Evolutionary conservation across 2,329 filamentous ascomycete genomes (phyloP), one percentile per base, ranked within the genome.

Genomic region (Graphium sp.): DNA sequence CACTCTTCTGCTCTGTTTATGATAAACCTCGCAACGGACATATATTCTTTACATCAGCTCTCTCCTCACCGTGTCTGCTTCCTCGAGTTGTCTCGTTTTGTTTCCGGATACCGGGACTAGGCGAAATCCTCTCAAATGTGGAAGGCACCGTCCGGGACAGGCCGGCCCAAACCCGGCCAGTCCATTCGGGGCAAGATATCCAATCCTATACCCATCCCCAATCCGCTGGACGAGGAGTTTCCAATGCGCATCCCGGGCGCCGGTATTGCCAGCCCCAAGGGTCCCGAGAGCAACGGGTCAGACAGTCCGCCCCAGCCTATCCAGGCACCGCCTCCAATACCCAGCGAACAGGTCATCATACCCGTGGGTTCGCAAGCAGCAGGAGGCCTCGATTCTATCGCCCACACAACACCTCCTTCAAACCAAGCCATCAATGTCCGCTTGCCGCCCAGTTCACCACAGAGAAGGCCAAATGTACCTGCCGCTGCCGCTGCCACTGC

Each of bases 171-270:
- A 38, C 45, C 52, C 22, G 48, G 47, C 32, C 49, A 55, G 37
- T 60, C 61, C 19, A 62, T 74, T 35, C 62, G 69, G 22, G 68
- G 67, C 35, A 65, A 60, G 37, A 74, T 74, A 35, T 74, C 68
- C 18, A 59, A 56, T 6, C 71, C 71, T 10, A 74, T 74, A 26
- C 67, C 67, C 2, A 62, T 74, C 14, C 45, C 52, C 12, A 50
- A 46, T 32, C 42, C 52, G 6, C 37, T 53, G 22, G 62, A 66
- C 33, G 62, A 69, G 35, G 66, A 69, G 33, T 65, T 69, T 37
- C 57, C 63, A 8, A 61, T 64, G 26, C 51, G 58, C 28, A 55
- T 54, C 18, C 55, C 56, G 8, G 49, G 51, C 9, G 38, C 46
- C 14, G 47, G 42, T 17, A 48, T 53, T 22, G 49, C 48, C 7